Evolutionary conservation across 2,329 filamentous ascomycete species (phyloP).

Genomic region (Stachybotrys chlorohalonatus): DNA sequence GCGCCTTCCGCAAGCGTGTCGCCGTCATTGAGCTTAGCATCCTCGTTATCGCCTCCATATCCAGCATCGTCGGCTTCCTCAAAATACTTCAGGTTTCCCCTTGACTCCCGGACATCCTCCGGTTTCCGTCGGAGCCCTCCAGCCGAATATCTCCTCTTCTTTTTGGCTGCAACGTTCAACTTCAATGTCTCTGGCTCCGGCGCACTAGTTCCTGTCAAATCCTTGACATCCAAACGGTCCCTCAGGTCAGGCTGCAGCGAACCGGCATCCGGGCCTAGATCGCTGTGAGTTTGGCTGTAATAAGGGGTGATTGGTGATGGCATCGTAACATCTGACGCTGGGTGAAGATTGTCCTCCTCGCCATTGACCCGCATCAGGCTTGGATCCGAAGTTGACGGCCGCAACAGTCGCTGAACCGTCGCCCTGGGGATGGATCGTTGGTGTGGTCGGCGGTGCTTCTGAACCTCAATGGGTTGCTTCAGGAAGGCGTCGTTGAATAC

Average conservation of each 20-base stretch:
- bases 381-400: conserved; percentile 36
- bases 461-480: conserved; percentile 72
- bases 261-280: conserved; percentile 19
- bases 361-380: conserved; percentile 16
- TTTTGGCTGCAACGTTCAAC: conserved; percentile 30
- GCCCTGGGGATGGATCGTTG: conserved; percentile 55
- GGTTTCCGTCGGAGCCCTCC: conserved; percentile 71
- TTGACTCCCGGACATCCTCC: conserved; percentile 57
- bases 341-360: neutral
- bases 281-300: conserved; percentile 21
- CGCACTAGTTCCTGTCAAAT: conserved; percentile 55
- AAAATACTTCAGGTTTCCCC: conserved; percentile 80
- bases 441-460: conserved; percentile 64
- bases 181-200: conserved; percentile 51
- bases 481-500: conserved; percentile 89
- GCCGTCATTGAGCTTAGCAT: neutral
- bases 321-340: neutral
- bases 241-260: conserved; percentile 21
- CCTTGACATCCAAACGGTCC: conserved; percentile 32
- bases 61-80: conserved; percentile 81
- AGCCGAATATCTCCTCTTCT: conserved; percentile 74
- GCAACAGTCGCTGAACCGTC: conserved; percentile 33
- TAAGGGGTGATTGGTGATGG: conserved; percentile 3
- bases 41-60: conserved; percentile 54
- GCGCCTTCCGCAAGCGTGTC: neutral